These are phyloP conservation scores for Hyaloperonospora brassicae DNA, from an alignment of 352 stramenopile genomes.

Conservation along the genomic window DNA sequence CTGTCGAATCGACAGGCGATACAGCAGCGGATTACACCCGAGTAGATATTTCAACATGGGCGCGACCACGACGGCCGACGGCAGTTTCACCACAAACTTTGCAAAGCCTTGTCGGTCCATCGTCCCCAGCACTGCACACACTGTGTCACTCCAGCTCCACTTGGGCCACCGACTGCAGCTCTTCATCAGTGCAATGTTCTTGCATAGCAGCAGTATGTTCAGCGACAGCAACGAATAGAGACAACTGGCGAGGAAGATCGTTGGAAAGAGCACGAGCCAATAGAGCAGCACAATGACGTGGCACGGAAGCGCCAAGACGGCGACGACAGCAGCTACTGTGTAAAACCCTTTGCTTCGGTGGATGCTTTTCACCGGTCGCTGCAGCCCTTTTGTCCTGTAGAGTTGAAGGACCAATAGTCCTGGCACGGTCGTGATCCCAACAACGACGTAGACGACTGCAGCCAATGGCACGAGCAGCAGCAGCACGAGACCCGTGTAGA, in stretches of 20 bases:
- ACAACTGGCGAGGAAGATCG: constrained; percentile 19
- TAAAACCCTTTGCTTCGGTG: constrained; percentile 4
- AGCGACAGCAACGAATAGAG: constrained; percentile 2
- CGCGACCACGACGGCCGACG: constrained; percentile 23
- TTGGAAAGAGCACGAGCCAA: constrained; percentile 20
- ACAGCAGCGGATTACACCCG: constrained; percentile 34
- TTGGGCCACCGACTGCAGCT: constrained; percentile 27
- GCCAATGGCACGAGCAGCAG: constrained; percentile 15
- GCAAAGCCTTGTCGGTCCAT: constrained; percentile 36
- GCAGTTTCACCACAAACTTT: constrained; percentile 30
- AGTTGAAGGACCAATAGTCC: constrained; percentile 8
- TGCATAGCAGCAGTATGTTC: constrained; percentile 22
- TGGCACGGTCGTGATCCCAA: constrained; percentile 17
- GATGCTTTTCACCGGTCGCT: too few relatives aligned
- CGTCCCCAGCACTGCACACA: constrained; percentile 24
- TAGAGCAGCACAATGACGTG: constrained; percentile 20
- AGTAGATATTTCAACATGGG: constrained; percentile 42
- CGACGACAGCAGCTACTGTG: constrained; percentile 10
- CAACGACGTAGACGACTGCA: constrained; percentile 11
- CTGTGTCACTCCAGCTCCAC: constrained; percentile 28
- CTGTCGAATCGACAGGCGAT: constrained; percentile 28
- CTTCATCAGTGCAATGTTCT: constrained; percentile 26
- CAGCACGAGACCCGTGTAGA: constrained; percentile 21
- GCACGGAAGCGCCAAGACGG: constrained; percentile 17
- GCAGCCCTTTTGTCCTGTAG: constrained; percentile 10